phyloP scores from a whole-genome alignment of 768 basidiomycete species.

The Porphyrellus cyaneotinctus region DNA sequence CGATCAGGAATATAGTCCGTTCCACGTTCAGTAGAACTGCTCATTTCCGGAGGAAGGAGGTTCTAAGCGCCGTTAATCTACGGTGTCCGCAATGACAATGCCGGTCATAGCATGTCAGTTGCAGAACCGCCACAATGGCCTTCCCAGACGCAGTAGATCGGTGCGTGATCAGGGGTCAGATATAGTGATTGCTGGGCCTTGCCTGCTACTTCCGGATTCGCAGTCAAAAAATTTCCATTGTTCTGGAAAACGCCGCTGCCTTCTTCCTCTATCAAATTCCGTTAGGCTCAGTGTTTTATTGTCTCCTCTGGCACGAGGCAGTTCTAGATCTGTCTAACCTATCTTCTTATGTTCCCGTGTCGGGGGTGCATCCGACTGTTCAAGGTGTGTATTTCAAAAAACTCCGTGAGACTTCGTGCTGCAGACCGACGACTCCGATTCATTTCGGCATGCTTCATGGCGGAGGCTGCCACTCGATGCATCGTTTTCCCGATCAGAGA shows the following conservation, averaged over 20 bases:
- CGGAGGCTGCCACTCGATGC: constrained; percentile 18
- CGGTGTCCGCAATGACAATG: constrained; percentile 19
- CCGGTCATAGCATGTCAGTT: constrained; percentile 22
- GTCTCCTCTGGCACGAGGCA: constrained; percentile 3
- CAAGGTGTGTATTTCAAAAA: constrained; percentile 4
- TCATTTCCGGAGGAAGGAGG: constrained; percentile 10
- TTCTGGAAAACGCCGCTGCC: constrained; percentile 23
- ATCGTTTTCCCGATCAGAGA: constrained; percentile 16
- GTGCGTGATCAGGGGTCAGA: constrained; percentile 21
- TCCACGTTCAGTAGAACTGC: constrained; percentile 2
- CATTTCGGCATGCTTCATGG: constrained; percentile 26
- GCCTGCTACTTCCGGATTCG: constrained; percentile 27
- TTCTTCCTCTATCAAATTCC: constrained; percentile 12
- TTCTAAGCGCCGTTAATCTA: constrained; percentile 19
- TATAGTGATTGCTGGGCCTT: constrained; percentile 23
- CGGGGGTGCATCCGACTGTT: background rate
- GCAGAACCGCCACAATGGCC: constrained; percentile 27
- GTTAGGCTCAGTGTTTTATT: background rate
- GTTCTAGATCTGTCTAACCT: background rate
- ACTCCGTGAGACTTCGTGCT: constrained; percentile 1
- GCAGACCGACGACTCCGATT: constrained; percentile 23
- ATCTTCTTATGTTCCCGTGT: constrained; percentile 1
- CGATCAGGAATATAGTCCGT: constrained; percentile 3
- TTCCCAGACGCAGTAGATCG: constrained; percentile 27
- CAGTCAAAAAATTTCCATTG: constrained; percentile 20